phyloP scores from a whole-genome alignment of 2,329 filamentous ascomycete genomes.

The Fusarium dlaminii region DNA sequence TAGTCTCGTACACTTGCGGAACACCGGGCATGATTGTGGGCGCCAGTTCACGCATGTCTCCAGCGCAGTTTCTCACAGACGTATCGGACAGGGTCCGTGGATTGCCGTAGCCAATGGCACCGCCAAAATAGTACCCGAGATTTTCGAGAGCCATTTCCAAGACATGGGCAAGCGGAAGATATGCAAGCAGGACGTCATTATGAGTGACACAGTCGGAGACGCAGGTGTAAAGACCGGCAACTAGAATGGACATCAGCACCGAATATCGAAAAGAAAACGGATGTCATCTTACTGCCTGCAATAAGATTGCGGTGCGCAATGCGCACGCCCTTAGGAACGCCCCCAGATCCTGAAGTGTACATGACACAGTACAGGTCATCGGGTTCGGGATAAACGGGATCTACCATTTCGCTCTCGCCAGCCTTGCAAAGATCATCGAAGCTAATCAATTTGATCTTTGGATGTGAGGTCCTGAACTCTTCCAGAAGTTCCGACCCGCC shows the following conservation, averaged over 20 bases:
- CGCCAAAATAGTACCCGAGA: slow-evolving; percentile 85
- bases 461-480: slow-evolving; percentile 65
- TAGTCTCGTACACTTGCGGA: slow-evolving; percentile 94
- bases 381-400: slow-evolving; percentile 74
- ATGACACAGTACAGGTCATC: slow-evolving; percentile 84
- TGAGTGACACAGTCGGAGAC: slow-evolving; percentile 81
- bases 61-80: slow-evolving; percentile 87
- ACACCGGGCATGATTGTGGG: slow-evolving; percentile 93
- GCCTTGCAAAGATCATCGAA: slow-evolving; percentile 63
- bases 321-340: slow-evolving; percentile 86
- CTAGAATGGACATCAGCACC: slow-evolving; percentile 38
- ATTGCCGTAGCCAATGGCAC: slow-evolving; percentile 90
- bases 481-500: slow-evolving; percentile 60
- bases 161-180: slow-evolving; percentile 93
- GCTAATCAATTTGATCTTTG: slow-evolving; percentile 61
- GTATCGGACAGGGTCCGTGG: slow-evolving; percentile 85
- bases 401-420: slow-evolving; percentile 72
- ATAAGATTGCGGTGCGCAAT: slow-evolving; percentile 84
- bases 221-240: slow-evolving; percentile 81
- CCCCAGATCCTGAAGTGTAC: slow-evolving; percentile 90
- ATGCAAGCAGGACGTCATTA: slow-evolving; percentile 83
- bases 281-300: slow-evolving; percentile 61
- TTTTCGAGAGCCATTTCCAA: slow-evolving; percentile 97
- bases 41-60: slow-evolving; percentile 89
- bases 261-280: too few relatives aligned